These are phyloP conservation scores for Diaporthe humulicola DNA, from an alignment of 2,329 filamentous ascomycete genomes.

Conservation along the genomic window DNA sequence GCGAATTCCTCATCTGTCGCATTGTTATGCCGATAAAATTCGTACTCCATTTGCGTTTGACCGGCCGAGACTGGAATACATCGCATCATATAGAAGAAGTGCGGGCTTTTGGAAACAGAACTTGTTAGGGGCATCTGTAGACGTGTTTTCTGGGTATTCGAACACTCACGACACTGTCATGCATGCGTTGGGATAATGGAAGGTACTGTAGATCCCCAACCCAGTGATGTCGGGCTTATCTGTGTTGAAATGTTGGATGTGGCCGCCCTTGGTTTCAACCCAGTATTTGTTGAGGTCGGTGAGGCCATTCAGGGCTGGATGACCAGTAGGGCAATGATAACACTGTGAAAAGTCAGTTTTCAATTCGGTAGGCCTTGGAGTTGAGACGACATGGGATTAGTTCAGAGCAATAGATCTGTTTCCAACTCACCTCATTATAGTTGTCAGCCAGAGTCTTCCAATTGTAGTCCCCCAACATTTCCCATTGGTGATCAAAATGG, in stretches of 20 bases:
- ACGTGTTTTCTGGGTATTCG: not conserved
- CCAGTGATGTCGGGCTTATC: not conserved
- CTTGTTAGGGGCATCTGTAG: not conserved
- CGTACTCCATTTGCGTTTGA: slow-evolving; percentile 60
- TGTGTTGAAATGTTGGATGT: slow-evolving; percentile 1
- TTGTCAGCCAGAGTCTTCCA: slow-evolving; percentile 74
- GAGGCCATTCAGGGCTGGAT: not conserved
- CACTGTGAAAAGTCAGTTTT: not conserved
- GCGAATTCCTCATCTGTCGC: slow-evolving; percentile 60
- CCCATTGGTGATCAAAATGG: slow-evolving; percentile 68
- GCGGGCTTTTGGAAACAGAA: not conserved
- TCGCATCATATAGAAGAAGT: slow-evolving; percentile 64
- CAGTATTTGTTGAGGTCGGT: not conserved
- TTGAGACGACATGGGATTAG: no score
- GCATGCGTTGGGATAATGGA: not conserved
- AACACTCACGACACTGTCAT: not conserved
- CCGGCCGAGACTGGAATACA: slow-evolving; percentile 59
- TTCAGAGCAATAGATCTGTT: not conserved
- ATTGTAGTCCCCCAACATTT: slow-evolving; percentile 69
- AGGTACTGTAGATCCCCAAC: not conserved
- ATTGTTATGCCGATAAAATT: slow-evolving; percentile 63
- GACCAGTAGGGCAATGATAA: not conserved
- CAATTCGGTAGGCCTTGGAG: not conserved
- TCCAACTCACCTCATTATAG: slow-evolving; percentile 64
- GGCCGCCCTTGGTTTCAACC: not conserved